Evolutionary conservation across 1,284 basidiomycete genomes (phyloP).

Genomic region (Amylostereum areolatum): DNA sequence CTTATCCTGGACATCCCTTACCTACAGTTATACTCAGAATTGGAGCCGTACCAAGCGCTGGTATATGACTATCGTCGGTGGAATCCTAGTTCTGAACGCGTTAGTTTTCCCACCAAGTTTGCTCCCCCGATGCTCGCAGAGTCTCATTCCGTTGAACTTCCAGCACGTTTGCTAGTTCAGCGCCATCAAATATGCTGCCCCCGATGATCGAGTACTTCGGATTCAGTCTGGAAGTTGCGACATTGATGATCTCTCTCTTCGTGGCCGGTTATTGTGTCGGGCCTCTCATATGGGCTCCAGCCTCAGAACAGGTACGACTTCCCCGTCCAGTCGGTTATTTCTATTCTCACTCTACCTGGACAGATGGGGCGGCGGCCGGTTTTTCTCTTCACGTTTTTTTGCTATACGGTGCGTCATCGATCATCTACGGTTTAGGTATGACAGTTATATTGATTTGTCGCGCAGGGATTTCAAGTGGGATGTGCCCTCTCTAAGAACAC

Average conservation of each 20-base stretch:
- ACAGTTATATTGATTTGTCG: neutral
- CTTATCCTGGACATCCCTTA: neutral
- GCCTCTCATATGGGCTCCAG: constrained; percentile 60
- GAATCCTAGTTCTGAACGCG: constrained; percentile 67
- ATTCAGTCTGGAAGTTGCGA: constrained; percentile 45
- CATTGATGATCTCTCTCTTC: constrained; percentile 34
- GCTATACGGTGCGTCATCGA: constrained; percentile 44
- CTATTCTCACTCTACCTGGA: constrained; percentile 38
- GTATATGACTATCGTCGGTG: constrained; percentile 57
- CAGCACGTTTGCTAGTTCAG: constrained; percentile 60
- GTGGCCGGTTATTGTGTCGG: constrained; percentile 43
- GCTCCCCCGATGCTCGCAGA: neutral
- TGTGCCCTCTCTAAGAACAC: constrained; percentile 56
- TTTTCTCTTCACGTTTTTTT: constrained; percentile 61
- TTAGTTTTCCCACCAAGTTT: constrained; percentile 20
- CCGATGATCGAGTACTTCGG: constrained; percentile 46
- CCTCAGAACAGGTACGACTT: constrained; percentile 26
- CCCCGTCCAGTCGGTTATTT: neutral
- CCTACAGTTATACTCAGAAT: constrained; percentile 32
- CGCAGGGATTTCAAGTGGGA: constrained; percentile 55
- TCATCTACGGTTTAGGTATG: neutral
- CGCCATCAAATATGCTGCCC: constrained; percentile 41
- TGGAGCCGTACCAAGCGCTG: constrained; percentile 54
- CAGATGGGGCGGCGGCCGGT: constrained; percentile 58
- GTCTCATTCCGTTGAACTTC: constrained; percentile 9